Conservation (phyloP, 179 eudicot species). For the Camellia oleifera region DNA sequence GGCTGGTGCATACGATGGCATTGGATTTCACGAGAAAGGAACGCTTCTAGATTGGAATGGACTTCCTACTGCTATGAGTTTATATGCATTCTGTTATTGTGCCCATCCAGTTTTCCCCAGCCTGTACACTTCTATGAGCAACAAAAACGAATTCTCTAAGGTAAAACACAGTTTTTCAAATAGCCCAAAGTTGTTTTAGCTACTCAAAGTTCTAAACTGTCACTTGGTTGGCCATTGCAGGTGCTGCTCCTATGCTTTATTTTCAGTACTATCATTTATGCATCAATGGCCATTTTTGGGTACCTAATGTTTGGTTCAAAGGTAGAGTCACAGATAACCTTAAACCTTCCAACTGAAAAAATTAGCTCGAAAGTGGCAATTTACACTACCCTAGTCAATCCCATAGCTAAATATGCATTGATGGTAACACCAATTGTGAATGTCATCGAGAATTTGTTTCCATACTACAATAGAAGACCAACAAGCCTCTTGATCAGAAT, state of each 20-base stretch:
- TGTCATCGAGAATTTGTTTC: constrained; percentile 50
- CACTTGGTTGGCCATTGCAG: constrained; percentile 29
- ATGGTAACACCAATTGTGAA: constrained; percentile 67
- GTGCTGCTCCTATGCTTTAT: constrained; percentile 59
- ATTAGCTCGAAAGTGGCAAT: constrained; percentile 66
- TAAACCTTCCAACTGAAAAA: constrained; percentile 53
- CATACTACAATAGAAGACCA: constrained; percentile 22
- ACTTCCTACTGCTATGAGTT: constrained; percentile 59
- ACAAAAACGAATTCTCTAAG: constrained; percentile 59
- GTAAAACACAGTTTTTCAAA: constrained; percentile 23
- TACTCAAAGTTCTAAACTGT: background rate
- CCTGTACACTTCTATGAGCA: constrained; percentile 66
- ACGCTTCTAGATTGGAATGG: constrained; percentile 48
- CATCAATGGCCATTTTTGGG: constrained; percentile 69
- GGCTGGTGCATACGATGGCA: constrained; percentile 56
- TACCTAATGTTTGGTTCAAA: constrained; percentile 77
- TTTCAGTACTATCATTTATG: constrained; percentile 53
- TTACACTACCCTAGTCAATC: constrained; percentile 65
- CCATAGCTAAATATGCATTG: constrained; percentile 68
- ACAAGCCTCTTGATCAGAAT: constrained; percentile 43
- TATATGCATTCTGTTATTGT: constrained; percentile 79
- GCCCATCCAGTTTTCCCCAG: constrained; percentile 86
- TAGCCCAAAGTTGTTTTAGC: background rate
- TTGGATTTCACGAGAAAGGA: constrained; percentile 66
- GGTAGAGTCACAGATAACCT: constrained; percentile 61